Conservation (phyloP, 2,329 filamentous ascomycete genomes). For the Alternaria brassicicola region DNA sequence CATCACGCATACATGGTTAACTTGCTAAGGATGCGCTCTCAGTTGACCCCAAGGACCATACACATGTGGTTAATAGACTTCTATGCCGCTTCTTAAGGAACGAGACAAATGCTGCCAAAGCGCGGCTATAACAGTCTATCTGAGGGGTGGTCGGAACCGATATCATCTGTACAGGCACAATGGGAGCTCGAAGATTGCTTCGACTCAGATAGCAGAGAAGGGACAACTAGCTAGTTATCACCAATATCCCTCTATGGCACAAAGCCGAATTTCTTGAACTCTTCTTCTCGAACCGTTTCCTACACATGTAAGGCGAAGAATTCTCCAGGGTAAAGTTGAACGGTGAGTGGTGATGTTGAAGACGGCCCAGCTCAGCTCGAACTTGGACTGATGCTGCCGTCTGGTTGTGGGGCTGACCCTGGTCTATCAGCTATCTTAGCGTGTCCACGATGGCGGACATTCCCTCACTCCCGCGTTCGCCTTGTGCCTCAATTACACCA, state of each 20-base stretch:
- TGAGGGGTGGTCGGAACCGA: neutral
- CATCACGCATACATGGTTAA: neutral
- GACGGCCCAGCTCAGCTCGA: neutral
- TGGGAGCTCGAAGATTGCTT: neutral
- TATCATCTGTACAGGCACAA: neutral
- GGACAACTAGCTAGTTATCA: neutral
- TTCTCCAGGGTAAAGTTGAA: neutral
- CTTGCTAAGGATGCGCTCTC: neutral
- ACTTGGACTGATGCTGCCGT: conserved; percentile 12
- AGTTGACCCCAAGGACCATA: neutral
- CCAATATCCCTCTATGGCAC: neutral
- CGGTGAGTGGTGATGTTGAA: neutral
- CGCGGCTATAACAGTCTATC: neutral
- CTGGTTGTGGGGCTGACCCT: conserved; percentile 12
- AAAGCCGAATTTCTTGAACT: neutral
- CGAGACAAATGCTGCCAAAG: neutral
- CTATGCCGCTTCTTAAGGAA: neutral
- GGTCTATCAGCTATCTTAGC: conserved; percentile 24
- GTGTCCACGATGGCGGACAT: conserved; percentile 18
- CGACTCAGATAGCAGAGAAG: neutral
- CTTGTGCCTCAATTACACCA: neutral
- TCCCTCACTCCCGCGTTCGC: conserved; percentile 15
- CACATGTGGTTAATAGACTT: neutral
- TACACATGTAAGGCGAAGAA: neutral
- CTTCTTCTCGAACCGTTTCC: neutral